Evolutionary conservation across 2,329 filamentous ascomycete species (phyloP).

Genomic region (Mycosphaerella sp.): DNA sequence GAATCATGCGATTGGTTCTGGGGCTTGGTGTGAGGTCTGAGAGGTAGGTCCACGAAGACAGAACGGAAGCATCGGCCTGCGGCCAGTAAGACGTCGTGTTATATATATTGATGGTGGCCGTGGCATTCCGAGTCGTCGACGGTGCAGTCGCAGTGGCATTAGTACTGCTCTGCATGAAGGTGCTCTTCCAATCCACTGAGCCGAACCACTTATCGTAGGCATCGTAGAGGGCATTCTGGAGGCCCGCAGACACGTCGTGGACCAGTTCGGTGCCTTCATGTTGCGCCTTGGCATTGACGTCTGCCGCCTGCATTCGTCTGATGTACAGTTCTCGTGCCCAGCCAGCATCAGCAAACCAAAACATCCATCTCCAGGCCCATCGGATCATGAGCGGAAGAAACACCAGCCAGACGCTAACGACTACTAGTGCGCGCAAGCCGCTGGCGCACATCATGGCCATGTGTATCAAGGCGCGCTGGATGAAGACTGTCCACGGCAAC

Average conservation of each 20-base stretch:
- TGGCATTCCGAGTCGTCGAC: conserved; percentile 12
- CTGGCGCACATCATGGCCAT: conserved; percentile 40
- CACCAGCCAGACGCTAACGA: conserved; percentile 80
- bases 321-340: conserved; percentile 46
- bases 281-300: conserved; percentile 10
- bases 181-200: conserved; percentile 4
- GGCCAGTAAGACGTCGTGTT: conserved; percentile 16
- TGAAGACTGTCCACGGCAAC: conserved; percentile 73
- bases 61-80: conserved; percentile 25
- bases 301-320: conserved; percentile 18
- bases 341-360: conserved; percentile 84
- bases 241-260: conserved; percentile 6
- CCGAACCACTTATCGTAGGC: conserved; percentile 14
- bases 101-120: neutral
- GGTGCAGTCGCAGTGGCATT: neutral
- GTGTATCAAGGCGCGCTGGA: conserved; percentile 71
- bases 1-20: conserved; percentile 67
- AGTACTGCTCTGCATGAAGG: neutral
- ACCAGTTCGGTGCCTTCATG: conserved; percentile 3
- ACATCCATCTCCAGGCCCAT: conserved; percentile 84
- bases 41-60: conserved; percentile 37
- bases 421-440: conserved; percentile 60
- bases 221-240: conserved; percentile 10
- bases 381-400: conserved; percentile 87
- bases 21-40: conserved; percentile 63